Conservation (phyloP, 2,329 filamentous ascomycete species). For the Colletotrichum sidae region DNA sequence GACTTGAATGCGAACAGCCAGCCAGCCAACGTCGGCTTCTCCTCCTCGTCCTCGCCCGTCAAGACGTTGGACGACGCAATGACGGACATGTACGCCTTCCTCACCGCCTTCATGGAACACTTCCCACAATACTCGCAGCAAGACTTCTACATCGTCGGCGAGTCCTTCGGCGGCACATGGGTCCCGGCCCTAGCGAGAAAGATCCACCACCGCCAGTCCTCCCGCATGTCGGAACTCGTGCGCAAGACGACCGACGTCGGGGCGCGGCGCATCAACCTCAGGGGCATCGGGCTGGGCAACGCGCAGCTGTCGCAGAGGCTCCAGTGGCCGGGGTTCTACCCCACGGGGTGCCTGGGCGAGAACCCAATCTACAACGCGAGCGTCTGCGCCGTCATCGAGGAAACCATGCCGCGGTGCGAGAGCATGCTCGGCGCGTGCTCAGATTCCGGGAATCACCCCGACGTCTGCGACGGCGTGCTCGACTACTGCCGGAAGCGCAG, state of each 20-base stretch:
- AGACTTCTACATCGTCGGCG: constrained; percentile 21
- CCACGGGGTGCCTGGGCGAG: constrained; percentile 8
- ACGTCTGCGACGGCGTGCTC: constrained; percentile 11
- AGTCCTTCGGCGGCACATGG: not conserved
- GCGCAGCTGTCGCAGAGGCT: constrained; percentile 14
- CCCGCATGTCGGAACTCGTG: constrained; percentile 1
- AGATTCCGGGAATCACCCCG: not conserved
- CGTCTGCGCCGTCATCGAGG: constrained; percentile 11
- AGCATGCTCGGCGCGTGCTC: constrained; percentile 9
- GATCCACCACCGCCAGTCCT: constrained; percentile 14
- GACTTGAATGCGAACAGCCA: not conserved
- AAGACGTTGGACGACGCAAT: constrained; percentile 10
- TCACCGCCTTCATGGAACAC: constrained; percentile 2
- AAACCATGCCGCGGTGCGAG: constrained; percentile 9
- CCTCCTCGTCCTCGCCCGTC: constrained; percentile 1
- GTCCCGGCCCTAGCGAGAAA: constrained; percentile 10
- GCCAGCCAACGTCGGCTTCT: constrained; percentile 1
- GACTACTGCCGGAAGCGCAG: constrained; percentile 12
- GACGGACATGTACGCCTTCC: constrained; percentile 8
- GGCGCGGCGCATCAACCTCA: constrained; percentile 8
- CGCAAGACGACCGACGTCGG: not conserved
- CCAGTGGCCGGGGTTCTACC: constrained; percentile 21
- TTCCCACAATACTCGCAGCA: constrained; percentile 5
- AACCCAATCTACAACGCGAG: constrained; percentile 4
- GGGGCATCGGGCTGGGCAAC: constrained; percentile 11